Percentiles rank a stretch among this genome's conserved stretches.
Conservation (phyloP, 345 rosid species). For the Brassica cretica region DNA sequence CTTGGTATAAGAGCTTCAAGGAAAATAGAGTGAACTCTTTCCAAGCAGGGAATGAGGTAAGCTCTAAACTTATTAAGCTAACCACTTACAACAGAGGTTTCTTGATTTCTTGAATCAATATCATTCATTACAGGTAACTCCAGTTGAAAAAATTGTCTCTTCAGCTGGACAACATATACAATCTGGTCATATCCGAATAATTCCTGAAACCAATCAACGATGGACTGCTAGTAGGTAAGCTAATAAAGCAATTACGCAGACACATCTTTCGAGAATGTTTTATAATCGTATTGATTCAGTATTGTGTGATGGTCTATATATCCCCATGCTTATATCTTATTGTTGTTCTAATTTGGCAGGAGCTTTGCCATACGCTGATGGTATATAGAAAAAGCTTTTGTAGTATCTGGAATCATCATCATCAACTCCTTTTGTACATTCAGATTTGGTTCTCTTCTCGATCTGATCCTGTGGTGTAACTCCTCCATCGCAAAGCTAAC, state of each 20-base stretch:
- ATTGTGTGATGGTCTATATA: background rate
- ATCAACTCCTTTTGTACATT: conserved; percentile 26
- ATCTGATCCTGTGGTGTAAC: background rate
- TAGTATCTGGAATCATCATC: conserved; percentile 12
- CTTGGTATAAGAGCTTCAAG: conserved; percentile 74
- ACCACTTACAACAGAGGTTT: background rate
- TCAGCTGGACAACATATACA: conserved; percentile 46
- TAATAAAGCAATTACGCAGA: background rate
- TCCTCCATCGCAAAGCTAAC: background rate
- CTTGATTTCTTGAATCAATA: conserved; percentile 6
- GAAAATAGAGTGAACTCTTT: conserved; percentile 72
- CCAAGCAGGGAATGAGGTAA: conserved; percentile 66
- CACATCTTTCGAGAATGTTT: background rate
- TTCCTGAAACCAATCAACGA: conserved; percentile 46
- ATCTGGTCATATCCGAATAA: conserved; percentile 37
- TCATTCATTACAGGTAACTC: conserved; percentile 35
- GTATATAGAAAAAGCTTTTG: conserved; percentile 7
- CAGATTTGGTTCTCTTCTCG: conserved; percentile 19
- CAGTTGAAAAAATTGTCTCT: conserved; percentile 37
- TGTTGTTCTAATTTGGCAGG: conserved; percentile 41
- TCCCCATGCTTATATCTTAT: background rate
- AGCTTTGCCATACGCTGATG: conserved; percentile 59
- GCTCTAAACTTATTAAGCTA: conserved; percentile 3
- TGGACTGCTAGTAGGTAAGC: conserved; percentile 48
- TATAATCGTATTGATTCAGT: background rate